phyloP scores from a whole-genome alignment of 352 stramenopile genomes.

The Globisporangium acanthophoron region DNA sequence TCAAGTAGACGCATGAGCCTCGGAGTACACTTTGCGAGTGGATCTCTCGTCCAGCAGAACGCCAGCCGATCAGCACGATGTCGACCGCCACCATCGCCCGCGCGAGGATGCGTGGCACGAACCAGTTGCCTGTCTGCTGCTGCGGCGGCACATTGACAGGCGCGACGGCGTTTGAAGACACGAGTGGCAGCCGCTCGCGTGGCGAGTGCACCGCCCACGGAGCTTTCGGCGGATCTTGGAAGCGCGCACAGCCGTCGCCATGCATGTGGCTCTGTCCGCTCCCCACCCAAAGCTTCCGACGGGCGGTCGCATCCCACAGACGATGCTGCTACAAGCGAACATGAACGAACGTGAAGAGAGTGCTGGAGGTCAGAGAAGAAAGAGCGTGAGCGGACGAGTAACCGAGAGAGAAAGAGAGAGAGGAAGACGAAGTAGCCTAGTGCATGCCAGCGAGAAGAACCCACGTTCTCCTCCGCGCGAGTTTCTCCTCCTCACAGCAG shows the following conservation, averaged over 20 bases:
- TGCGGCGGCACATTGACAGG: no score
- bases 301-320: no score
- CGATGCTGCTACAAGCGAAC: background rate
- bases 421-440: background rate
- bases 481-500: conserved; percentile 12
- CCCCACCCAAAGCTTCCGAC: conserved; percentile 4
- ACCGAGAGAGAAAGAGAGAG: background rate
- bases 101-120: no score
- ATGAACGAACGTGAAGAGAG: background rate
- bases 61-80: background rate
- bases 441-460: background rate
- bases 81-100: background rate
- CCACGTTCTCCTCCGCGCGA: background rate
- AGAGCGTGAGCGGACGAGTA: background rate
- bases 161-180: no score
- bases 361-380: background rate
- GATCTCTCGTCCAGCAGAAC: background rate
- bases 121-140: no score
- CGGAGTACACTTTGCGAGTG: background rate
- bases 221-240: conserved; percentile 9
- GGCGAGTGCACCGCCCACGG: background rate
- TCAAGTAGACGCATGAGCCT: background rate
- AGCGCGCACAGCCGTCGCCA: conserved; percentile 6
- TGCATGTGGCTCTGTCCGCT: conserved; percentile 6
- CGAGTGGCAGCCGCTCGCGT: no score